These are phyloP conservation scores for Mycena amicta DNA, from an alignment of 768 basidiomycete species.

Conservation along the genomic window DNA sequence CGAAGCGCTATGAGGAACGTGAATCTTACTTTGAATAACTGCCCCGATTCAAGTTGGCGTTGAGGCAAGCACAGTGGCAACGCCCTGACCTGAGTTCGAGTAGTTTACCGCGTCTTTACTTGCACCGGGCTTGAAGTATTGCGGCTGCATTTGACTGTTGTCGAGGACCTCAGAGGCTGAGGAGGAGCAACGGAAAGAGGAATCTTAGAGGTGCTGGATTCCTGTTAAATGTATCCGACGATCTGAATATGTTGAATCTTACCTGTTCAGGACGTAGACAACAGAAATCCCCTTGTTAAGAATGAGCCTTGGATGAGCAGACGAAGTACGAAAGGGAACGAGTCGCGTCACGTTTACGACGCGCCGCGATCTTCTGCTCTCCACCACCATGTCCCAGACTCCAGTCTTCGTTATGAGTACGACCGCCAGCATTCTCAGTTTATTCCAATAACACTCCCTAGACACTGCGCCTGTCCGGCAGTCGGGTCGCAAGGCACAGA, in stretches of 20 bases:
- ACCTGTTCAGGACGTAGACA: constrained; percentile 69
- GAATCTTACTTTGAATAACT: constrained; percentile 44
- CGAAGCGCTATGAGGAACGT: too few relatives aligned
- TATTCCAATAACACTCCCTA: constrained; percentile 31
- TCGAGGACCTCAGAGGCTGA: constrained; percentile 78
- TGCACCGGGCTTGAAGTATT: constrained; percentile 75
- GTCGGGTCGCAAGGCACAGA: constrained; percentile 92
- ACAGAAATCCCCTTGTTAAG: constrained; percentile 76
- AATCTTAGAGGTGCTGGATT: constrained; percentile 72
- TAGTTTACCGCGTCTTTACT: constrained; percentile 49
- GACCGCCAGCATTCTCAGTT: constrained; percentile 19
- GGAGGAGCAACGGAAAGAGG: constrained; percentile 59
- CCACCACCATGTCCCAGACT: constrained; percentile 66
- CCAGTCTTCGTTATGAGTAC: constrained; percentile 85
- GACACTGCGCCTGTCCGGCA: constrained; percentile 94
- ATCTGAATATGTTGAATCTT: not conserved
- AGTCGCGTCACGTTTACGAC: too few relatives aligned
- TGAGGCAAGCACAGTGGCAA: constrained; percentile 59
- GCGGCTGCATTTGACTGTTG: constrained; percentile 68
- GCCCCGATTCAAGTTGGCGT: constrained; percentile 53
- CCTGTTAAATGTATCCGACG: not conserved
- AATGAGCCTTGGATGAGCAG: constrained; percentile 35
- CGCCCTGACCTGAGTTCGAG: constrained; percentile 52
- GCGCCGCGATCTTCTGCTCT: too few relatives aligned
- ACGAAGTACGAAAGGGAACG: too few relatives aligned